Conservation (phyloP, 768 basidiomycete species). For the Suillus cothurnatus region DNA sequence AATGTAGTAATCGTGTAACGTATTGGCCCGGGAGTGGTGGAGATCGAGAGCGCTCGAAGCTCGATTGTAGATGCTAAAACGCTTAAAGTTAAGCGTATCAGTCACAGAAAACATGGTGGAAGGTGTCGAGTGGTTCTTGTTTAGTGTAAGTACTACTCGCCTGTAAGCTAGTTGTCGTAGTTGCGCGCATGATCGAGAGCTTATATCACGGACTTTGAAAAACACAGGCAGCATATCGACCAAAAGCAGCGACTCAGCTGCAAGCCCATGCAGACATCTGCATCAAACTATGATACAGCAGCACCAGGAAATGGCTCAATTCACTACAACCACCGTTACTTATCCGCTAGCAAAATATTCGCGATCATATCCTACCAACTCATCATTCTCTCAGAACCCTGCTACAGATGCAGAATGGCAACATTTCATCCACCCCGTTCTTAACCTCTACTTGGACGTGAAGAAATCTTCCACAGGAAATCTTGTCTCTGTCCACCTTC, state of each 20-base stretch:
- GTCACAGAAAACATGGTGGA: neutral
- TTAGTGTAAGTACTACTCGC: too few species aligned
- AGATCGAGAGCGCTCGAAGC: too few species aligned
- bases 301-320: slow-evolving; percentile 23
- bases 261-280: too few species aligned
- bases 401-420: slow-evolving; percentile 62
- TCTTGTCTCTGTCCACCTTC: slow-evolving; percentile 65
- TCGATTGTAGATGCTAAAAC: neutral
- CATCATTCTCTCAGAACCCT: slow-evolving; percentile 19
- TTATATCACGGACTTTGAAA: too few species aligned
- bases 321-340: slow-evolving; percentile 57
- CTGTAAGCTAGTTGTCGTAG: too few species aligned
- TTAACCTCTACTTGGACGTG: slow-evolving; percentile 63
- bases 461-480: slow-evolving; percentile 50
- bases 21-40: neutral
- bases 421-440: slow-evolving; percentile 71
- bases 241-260: too few species aligned
- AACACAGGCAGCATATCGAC: too few species aligned
- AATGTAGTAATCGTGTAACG: neutral
- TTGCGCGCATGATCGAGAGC: too few species aligned
- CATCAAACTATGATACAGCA: too few species aligned
- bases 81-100: too few species aligned
- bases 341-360: slow-evolving; percentile 69
- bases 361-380: slow-evolving; percentile 53
- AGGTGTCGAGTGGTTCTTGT: too few species aligned